phyloP scores from a whole-genome alignment of 2,329 filamentous ascomycete species.

The Fusarium tricinctum region DNA sequence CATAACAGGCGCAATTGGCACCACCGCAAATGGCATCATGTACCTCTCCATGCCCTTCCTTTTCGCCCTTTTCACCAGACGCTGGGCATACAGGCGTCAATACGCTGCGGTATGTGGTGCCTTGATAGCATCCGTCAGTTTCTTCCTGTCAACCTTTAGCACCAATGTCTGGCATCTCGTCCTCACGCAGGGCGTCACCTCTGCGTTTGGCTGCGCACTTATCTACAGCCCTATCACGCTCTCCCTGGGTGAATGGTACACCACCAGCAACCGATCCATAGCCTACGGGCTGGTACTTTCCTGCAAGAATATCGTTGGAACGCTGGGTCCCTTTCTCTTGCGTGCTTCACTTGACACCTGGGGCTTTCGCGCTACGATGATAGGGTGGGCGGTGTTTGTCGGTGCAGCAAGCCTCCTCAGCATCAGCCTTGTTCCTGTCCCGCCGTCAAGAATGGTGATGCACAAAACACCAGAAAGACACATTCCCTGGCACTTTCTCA shows the following conservation, averaged over 20 bases:
- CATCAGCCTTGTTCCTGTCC: slow-evolving; percentile 8
- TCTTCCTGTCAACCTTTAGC: slow-evolving; percentile 4
- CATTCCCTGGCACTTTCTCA: slow-evolving; percentile 2
- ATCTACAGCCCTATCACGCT: slow-evolving; percentile 8
- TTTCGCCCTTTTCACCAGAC: slow-evolving; percentile 6
- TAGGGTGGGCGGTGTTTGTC: background rate
- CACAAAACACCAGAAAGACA: slow-evolving; percentile 6
- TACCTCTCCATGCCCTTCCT: slow-evolving; percentile 15
- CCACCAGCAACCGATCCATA: background rate
- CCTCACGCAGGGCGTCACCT: background rate
- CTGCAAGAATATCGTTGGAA: slow-evolving; percentile 7
- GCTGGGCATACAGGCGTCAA: slow-evolving; percentile 4
- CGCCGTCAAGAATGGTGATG: background rate
- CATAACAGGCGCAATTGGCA: background rate
- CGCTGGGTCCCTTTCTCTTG: background rate
- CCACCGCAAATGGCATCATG: slow-evolving; percentile 11
- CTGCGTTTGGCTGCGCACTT: background rate
- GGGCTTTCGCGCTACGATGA: slow-evolving; percentile 9
- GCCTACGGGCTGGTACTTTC: slow-evolving; percentile 6
- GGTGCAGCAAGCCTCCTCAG: slow-evolving; percentile 3
- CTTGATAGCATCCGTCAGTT: background rate
- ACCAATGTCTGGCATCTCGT: slow-evolving; percentile 5
- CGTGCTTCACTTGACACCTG: background rate
- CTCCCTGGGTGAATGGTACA: slow-evolving; percentile 4
- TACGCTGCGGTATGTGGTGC: slow-evolving; percentile 9